A percentile compares a stretch with the other conserved stretches of the same genome.
These are phyloP conservation scores for Nigrospora osmanthi DNA, from an alignment of 2,329 filamentous ascomycete genomes.

Conservation along the genomic window DNA sequence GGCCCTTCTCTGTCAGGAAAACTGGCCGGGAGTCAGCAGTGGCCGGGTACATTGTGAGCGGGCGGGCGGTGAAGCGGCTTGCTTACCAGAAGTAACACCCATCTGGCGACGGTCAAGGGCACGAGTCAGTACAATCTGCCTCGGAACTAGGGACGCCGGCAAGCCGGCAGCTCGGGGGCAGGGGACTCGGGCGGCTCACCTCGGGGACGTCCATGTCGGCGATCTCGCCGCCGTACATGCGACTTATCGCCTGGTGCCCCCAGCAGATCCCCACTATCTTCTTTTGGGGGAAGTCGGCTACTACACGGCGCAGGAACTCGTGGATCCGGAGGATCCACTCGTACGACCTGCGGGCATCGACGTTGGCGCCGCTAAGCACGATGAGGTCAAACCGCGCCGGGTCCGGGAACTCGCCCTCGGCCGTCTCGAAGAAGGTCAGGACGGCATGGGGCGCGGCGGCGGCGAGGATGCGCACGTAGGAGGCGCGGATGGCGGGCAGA, in stretches of 20 bases:
- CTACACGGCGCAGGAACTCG: slow-evolving; percentile 26
- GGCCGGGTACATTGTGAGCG: no score
- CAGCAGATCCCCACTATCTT: slow-evolving; percentile 36
- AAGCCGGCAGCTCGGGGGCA: no score
- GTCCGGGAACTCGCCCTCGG: slow-evolving; percentile 25
- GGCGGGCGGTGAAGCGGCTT: no score
- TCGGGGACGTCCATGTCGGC: slow-evolving; percentile 28
- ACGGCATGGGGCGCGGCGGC: slow-evolving; percentile 18
- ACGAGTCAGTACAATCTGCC: no score
- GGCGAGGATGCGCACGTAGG: slow-evolving; percentile 24
- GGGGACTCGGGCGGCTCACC: slow-evolving; percentile 14
- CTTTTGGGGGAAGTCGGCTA: slow-evolving; percentile 19
- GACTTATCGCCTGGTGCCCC: slow-evolving; percentile 34
- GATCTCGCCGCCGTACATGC: slow-evolving; percentile 28
- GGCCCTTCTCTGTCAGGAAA: slow-evolving; percentile 26
- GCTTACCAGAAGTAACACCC: slow-evolving; percentile 3
- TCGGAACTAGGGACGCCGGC: neutral
- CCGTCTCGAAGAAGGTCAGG: slow-evolving; percentile 28
- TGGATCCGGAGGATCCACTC: slow-evolving; percentile 33
- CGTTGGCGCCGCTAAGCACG: slow-evolving; percentile 32
- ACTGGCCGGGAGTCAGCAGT: slow-evolving; percentile 7
- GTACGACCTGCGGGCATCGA: slow-evolving; percentile 28
- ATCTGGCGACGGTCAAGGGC: neutral
- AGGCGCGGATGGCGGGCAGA: slow-evolving; percentile 24
- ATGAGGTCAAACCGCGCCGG: slow-evolving; percentile 31